These are phyloP conservation scores for Tuber magnatum DNA, from an alignment of 495 filamentous ascomycete genomes.

Conservation along the genomic window DNA sequence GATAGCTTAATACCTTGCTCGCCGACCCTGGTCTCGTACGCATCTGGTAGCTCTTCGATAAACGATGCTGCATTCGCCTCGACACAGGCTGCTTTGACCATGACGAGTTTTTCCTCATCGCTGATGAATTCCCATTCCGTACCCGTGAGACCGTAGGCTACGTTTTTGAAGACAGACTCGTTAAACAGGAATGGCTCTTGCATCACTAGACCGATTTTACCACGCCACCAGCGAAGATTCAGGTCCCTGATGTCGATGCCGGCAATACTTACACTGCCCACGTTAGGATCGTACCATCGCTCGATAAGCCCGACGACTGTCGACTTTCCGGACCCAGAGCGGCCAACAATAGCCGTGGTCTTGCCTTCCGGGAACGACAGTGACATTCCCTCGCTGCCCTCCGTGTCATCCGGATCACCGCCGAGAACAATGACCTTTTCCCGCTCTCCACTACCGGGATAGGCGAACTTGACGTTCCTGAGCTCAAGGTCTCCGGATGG, in stretches of 20 bases:
- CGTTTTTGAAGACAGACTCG: slow-evolving; percentile 59
- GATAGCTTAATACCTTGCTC: slow-evolving; percentile 48
- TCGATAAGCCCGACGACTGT: slow-evolving; percentile 60
- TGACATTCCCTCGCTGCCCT: slow-evolving; percentile 68
- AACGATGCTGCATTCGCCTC: slow-evolving; percentile 58
- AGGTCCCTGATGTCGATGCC: slow-evolving; percentile 48
- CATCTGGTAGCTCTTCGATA: slow-evolving; percentile 54
- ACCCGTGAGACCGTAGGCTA: slow-evolving; percentile 58
- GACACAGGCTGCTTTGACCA: slow-evolving; percentile 56
- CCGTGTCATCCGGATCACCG: slow-evolving; percentile 48
- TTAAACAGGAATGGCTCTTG: slow-evolving; percentile 69
- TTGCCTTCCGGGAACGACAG: slow-evolving; percentile 78
- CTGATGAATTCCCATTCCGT: slow-evolving; percentile 53
- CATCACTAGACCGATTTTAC: slow-evolving; percentile 58
- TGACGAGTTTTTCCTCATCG: slow-evolving; percentile 47
- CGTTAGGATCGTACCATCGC: slow-evolving; percentile 56
- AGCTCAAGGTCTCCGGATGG: slow-evolving; percentile 54
- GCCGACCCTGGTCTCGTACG: slow-evolving; percentile 56
- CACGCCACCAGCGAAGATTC: slow-evolving; percentile 57
- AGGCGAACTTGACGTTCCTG: slow-evolving; percentile 55
- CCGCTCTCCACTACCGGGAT: slow-evolving; percentile 46
- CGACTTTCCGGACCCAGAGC: slow-evolving; percentile 61
- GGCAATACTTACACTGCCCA: slow-evolving; percentile 26
- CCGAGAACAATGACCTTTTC: slow-evolving; percentile 42
- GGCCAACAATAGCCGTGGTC: slow-evolving; percentile 82